Conservation (phyloP, 83 land plant species). For the Isoetes engelmannii region DNA sequence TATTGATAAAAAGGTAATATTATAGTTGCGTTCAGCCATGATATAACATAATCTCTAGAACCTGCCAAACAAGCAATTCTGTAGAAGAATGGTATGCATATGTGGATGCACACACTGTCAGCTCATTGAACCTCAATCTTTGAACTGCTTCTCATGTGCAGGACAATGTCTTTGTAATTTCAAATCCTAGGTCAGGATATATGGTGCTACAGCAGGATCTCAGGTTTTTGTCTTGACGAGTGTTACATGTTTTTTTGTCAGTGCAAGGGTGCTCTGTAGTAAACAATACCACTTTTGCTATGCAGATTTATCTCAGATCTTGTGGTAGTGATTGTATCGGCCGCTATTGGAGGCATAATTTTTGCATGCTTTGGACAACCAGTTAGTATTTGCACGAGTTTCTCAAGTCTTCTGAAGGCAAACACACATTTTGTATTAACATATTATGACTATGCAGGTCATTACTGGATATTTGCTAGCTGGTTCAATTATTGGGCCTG, state of each 20-base stretch:
- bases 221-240: constrained; percentile 39
- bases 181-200: constrained; percentile 83
- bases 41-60: not conserved
- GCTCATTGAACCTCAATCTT: not conserved
- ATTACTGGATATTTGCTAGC: constrained; percentile 97
- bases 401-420: not conserved
- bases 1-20: constrained; percentile 73
- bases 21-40: not conserved
- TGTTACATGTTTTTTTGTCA: not conserved
- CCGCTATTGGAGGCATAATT: constrained; percentile 85
- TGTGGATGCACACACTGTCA: not conserved
- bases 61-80: not conserved
- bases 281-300: not conserved
- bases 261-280: not conserved
- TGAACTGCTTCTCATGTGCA: constrained; percentile 13
- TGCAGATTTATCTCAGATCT: constrained; percentile 87
- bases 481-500: constrained; percentile 91
- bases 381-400: constrained; percentile 37
- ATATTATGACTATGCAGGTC: constrained; percentile 43
- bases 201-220: constrained; percentile 93
- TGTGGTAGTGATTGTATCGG: constrained; percentile 92
- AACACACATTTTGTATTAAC: not conserved
- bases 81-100: not conserved
- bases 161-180: constrained; percentile 96
- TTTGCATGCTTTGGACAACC: constrained; percentile 97